phyloP scores from a whole-genome alignment of 305 asterid genomes.

The Stenogyne calaminthoides region DNA sequence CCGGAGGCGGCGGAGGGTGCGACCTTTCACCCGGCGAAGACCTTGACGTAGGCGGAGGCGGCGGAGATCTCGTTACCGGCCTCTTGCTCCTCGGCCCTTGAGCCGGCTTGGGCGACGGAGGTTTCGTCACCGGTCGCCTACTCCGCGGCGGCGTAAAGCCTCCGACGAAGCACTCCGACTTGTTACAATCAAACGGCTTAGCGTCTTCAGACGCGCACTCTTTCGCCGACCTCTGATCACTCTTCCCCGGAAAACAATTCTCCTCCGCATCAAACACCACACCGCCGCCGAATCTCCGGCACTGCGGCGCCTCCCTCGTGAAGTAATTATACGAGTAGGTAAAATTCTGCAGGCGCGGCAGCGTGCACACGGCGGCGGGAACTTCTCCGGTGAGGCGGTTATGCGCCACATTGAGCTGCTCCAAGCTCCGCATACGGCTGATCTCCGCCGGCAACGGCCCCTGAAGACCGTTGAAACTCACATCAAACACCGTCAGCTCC shows the following conservation, averaged over 20 bases:
- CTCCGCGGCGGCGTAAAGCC: background rate
- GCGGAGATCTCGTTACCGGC: slow-evolving; percentile 14
- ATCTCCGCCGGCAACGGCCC: slow-evolving; percentile 64
- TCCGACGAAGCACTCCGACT: slow-evolving; percentile 43
- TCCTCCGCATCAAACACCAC: slow-evolving; percentile 46
- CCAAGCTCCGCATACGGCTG: slow-evolving; percentile 50
- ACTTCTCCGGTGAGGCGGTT: slow-evolving; percentile 64
- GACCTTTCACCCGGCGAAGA: slow-evolving; percentile 40
- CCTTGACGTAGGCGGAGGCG: slow-evolving; percentile 52
- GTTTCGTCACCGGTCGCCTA: slow-evolving; percentile 19
- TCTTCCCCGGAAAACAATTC: slow-evolving; percentile 70
- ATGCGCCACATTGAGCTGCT: slow-evolving; percentile 59
- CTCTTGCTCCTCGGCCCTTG: background rate
- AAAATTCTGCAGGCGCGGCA: slow-evolving; percentile 58
- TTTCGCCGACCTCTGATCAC: slow-evolving; percentile 54
- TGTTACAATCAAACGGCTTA: slow-evolving; percentile 68
- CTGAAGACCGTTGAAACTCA: slow-evolving; percentile 47
- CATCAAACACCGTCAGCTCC: slow-evolving; percentile 58
- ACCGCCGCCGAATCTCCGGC: slow-evolving; percentile 44
- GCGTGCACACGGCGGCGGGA: slow-evolving; percentile 53
- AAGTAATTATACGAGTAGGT: slow-evolving; percentile 64
- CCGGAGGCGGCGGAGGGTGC: slow-evolving; percentile 49
- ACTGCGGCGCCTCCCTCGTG: slow-evolving; percentile 59
- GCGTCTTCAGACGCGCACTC: slow-evolving; percentile 73
- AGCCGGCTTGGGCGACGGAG: slow-evolving; percentile 46